phyloP scores from a whole-genome alignment of 768 basidiomycete species.

The Lactifluus echinatus region DNA sequence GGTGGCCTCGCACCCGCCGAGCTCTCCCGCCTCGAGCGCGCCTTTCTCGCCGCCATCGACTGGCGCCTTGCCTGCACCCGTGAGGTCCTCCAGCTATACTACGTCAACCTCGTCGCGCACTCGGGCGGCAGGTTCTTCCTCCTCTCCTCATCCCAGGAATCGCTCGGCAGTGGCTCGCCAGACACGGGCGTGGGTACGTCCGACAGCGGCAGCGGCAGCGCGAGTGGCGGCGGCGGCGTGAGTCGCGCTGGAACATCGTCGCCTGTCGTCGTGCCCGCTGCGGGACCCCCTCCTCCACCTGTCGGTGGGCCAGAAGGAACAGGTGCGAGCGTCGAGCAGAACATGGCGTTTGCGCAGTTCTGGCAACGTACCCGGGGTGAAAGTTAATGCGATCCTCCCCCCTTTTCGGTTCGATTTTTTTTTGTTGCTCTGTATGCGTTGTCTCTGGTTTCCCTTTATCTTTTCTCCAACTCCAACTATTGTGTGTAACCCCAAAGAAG shows the following conservation, averaged over 20 bases:
- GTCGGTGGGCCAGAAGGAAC: conserved; percentile 25
- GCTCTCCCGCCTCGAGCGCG: conserved; percentile 90
- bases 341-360: conserved; percentile 70
- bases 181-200: conserved; percentile 28
- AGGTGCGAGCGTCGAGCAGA: conserved; percentile 63
- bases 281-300: conserved; percentile 30
- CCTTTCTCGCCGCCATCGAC: conserved; percentile 85
- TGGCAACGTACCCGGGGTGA: conserved; percentile 22
- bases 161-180: conserved; percentile 35
- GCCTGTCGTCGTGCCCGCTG: conserved; percentile 32
- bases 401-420: no score
- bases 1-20: conserved; percentile 89
- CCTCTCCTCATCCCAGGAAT: conserved; percentile 27
- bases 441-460: no score
- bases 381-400: not conserved
- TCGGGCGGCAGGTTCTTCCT: conserved; percentile 45
- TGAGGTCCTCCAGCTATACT: conserved; percentile 88
- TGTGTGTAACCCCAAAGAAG: no score
- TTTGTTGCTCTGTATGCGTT: no score
- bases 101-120: conserved; percentile 86
- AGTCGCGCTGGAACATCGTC: conserved; percentile 29
- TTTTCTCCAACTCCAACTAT: no score
- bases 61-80: conserved; percentile 94
- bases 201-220: conserved; percentile 3
- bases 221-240: no score